These are phyloP conservation scores for Termitomyces sp. DNA, from an alignment of 768 basidiomycete species.

Conservation along the genomic window DNA sequence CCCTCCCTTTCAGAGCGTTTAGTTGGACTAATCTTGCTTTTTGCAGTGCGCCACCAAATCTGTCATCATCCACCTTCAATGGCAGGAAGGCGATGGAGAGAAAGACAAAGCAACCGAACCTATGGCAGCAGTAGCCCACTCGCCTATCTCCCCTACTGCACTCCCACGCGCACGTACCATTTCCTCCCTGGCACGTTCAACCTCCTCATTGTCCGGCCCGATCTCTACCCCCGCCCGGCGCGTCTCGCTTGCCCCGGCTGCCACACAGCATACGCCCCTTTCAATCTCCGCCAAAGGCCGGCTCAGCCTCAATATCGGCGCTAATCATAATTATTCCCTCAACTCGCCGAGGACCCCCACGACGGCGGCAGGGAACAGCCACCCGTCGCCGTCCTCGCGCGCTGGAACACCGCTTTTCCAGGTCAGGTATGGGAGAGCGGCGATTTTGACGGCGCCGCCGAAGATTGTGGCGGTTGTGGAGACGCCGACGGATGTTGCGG, in stretches of 20 bases:
- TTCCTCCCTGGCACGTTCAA: constrained; percentile 52
- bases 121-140: constrained; percentile 10
- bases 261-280: constrained; percentile 2
- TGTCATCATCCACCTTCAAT: constrained; percentile 78
- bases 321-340: constrained; percentile 17
- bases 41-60: constrained; percentile 83
- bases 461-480: constrained; percentile 78
- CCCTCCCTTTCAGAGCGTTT: background rate
- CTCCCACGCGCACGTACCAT: constrained; percentile 37
- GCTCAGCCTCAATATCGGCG: constrained; percentile 33
- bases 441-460: constrained; percentile 79
- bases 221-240: constrained; percentile 35
- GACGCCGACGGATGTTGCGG: constrained; percentile 77
- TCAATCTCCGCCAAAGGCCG: constrained; percentile 27
- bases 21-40: background rate
- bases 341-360: background rate
- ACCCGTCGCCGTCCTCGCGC: constrained; percentile 38
- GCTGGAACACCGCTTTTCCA: constrained; percentile 33
- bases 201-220: constrained; percentile 29
- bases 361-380: background rate
- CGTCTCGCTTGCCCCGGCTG: constrained; percentile 26
- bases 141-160: constrained; percentile 18
- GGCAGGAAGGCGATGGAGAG: constrained; percentile 63
- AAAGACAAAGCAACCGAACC: constrained; percentile 14
- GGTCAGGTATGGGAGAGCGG: constrained; percentile 37